Conservation (phyloP, 306 rosid species). For the Amphicarpaea edgeworthii region DNA sequence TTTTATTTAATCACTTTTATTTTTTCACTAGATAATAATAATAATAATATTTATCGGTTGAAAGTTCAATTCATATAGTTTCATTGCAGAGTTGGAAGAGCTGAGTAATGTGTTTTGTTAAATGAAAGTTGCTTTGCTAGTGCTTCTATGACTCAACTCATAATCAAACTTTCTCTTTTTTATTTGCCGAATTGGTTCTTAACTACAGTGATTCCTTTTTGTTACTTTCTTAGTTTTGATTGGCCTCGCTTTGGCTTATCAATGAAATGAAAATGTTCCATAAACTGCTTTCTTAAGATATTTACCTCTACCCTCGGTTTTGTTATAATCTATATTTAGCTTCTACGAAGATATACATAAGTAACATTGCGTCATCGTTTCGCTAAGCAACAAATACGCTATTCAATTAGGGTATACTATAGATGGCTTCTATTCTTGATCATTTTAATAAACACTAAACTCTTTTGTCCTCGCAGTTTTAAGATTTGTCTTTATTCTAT, state of each 20-base stretch:
- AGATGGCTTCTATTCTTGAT: conserved; percentile 12
- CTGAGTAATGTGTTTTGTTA: neutral
- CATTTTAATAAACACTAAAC: neutral
- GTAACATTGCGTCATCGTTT: neutral
- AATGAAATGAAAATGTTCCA: neutral
- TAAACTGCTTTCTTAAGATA: neutral
- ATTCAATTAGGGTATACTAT: too few species aligned
- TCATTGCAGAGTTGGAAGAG: neutral
- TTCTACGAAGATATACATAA: neutral
- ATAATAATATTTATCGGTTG: neutral
- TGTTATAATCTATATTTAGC: neutral
- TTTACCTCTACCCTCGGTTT: neutral
- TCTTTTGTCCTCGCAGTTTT: neutral
- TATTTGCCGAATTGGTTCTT: neutral
- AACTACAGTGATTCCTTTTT: neutral
- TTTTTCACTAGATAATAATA: too few species aligned
- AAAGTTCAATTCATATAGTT: neutral
- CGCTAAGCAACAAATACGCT: neutral
- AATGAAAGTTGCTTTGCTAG: neutral
- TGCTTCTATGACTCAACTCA: neutral
- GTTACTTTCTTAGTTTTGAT: conserved; percentile 14
- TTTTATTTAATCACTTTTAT: too few species aligned
- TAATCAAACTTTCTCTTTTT: neutral
- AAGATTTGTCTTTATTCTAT: neutral
- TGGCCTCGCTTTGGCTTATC: conserved; percentile 1